phyloP scores from a whole-genome alignment of 2,329 filamentous ascomycete species.

The Sporothrix dimorphospora region DNA sequence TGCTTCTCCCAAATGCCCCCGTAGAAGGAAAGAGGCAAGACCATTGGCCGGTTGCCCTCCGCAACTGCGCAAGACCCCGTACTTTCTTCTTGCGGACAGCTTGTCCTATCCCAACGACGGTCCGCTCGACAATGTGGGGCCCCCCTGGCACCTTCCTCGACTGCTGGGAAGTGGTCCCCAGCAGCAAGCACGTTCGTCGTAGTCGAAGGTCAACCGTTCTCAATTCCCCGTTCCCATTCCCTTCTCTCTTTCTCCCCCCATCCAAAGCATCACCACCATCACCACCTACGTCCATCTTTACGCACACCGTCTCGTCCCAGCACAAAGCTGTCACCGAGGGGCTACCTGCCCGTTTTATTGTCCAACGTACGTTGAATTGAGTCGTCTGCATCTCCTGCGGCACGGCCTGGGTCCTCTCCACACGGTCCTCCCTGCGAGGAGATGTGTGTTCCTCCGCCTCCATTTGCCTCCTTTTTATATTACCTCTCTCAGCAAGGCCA shows the following conservation, averaged over 20 bases:
- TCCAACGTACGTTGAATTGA: conserved; percentile 24
- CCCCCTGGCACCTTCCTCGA: conserved; percentile 23
- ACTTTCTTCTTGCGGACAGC: conserved; percentile 26
- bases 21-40: background rate
- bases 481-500: background rate
- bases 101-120: conserved; percentile 25
- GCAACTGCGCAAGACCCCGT: conserved; percentile 18
- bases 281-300: conserved; percentile 17
- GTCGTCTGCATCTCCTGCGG: background rate
- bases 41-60: conserved; percentile 23
- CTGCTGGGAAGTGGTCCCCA: background rate
- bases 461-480: background rate
- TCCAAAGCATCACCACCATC: conserved; percentile 21
- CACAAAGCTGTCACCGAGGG: conserved; percentile 14
- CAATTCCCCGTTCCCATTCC: conserved; percentile 21
- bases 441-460: background rate
- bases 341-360: conserved; percentile 16
- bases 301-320: background rate
- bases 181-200: conserved; percentile 17
- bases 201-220: background rate
- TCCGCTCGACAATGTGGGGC: conserved; percentile 20
- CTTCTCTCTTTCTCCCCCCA: conserved; percentile 18
- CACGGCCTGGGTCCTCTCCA: background rate
- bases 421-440: background rate
- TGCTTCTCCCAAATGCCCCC: background rate